These are phyloP conservation scores for Setomelanomma holmii DNA, from an alignment of 2,329 filamentous ascomycete genomes.

Conservation along the genomic window DNA sequence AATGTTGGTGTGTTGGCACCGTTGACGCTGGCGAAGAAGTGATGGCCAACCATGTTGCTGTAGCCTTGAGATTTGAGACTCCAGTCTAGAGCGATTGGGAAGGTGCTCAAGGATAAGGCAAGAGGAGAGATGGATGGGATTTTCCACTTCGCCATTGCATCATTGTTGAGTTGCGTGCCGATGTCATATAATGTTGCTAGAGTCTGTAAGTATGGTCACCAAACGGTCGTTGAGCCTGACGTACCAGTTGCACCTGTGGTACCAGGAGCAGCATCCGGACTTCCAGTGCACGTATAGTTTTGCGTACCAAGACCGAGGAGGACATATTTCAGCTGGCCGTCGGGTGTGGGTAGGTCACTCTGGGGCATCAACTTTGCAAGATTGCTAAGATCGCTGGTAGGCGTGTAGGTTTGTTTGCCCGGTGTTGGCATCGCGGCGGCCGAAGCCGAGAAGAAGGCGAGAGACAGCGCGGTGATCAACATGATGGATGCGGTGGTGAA, in stretches of 20 bases:
- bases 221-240: conserved; percentile 1
- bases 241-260: conserved; percentile 45
- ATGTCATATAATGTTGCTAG: conserved; percentile 47
- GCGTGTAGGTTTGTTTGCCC: conserved; percentile 18
- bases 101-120: conserved; percentile 36
- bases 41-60: conserved; percentile 63
- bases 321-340: conserved; percentile 53
- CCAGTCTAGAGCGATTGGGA: conserved; percentile 26
- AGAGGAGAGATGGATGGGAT: conserved; percentile 41
- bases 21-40: conserved; percentile 65
- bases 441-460: conserved; percentile 26
- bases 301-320: conserved; percentile 60
- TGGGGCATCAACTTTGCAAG: conserved; percentile 36
- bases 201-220: neutral
- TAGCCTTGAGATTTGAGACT: conserved; percentile 41
- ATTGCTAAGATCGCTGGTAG: conserved; percentile 28
- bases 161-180: conserved; percentile 38
- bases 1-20: conserved; percentile 63
- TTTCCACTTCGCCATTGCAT: conserved; percentile 41
- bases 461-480: conserved; percentile 35
- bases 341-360: conserved; percentile 38
- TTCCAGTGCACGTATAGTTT: conserved; percentile 57
- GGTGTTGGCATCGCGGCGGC: conserved; percentile 23
- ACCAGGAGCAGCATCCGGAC: conserved; percentile 34
- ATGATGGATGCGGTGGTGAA: conserved; percentile 32